These are phyloP conservation scores for Hibiscus trionum DNA, from an alignment of 345 rosid genomes.

Conservation along the genomic window DNA sequence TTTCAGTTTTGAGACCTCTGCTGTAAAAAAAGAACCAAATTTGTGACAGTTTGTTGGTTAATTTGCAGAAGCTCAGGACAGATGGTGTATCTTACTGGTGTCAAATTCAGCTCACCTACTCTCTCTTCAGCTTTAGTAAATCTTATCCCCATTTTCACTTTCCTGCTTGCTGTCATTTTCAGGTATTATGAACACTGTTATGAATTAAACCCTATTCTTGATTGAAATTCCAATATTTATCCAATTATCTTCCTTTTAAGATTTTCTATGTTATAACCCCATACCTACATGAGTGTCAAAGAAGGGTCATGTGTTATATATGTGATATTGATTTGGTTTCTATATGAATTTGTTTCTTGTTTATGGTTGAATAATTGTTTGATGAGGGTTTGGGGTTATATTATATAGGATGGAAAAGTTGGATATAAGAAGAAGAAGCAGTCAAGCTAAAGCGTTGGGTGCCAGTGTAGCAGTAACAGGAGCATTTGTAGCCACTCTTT, in stretches of 20 bases:
- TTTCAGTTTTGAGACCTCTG: background rate
- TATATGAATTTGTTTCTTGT: background rate
- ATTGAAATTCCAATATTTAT: background rate
- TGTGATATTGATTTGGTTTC: background rate
- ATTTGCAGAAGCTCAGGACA: slow-evolving; percentile 35
- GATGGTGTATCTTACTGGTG: slow-evolving; percentile 15
- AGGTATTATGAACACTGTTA: slow-evolving; percentile 15
- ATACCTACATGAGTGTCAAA: background rate
- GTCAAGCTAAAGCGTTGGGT: slow-evolving; percentile 22
- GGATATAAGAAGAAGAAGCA: slow-evolving; percentile 13
- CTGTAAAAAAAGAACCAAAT: background rate
- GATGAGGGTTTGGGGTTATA: background rate
- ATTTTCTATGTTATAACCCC: background rate
- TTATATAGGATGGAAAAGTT: slow-evolving; percentile 33
- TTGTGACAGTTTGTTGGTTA: background rate
- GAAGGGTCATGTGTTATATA: too few relatives aligned
- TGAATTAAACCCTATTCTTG: background rate
- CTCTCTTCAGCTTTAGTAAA: slow-evolving; percentile 44
- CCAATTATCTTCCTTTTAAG: background rate
- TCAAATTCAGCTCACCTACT: slow-evolving; percentile 38
- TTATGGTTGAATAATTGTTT: too few relatives aligned
- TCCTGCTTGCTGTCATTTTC: slow-evolving; percentile 25
- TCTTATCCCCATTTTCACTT: slow-evolving; percentile 40
- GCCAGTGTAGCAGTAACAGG: slow-evolving; percentile 29
- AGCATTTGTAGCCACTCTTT: slow-evolving; percentile 27